Evolutionary conservation across 2,329 filamentous ascomycete species (phyloP), one percentile per base, ranked within the genome.

Genomic region (Acarospora socialis): DNA sequence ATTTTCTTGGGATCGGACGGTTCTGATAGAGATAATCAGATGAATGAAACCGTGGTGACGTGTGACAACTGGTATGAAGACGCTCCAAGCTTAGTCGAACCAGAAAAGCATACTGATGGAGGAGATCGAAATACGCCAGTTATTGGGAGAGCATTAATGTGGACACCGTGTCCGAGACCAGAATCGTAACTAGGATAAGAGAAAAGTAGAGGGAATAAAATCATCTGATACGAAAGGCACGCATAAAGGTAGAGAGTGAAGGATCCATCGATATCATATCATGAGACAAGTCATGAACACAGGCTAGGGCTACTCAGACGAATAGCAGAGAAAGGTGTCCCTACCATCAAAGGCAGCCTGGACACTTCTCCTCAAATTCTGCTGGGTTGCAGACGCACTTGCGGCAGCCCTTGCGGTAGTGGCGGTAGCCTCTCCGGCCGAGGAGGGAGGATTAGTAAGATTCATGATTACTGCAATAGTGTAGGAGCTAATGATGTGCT

Each of bases 281-380:
- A 16, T 5, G 28, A n/a, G n/a, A 16, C 17, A n/a, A 18, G 12
- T 31, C 14, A 42, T 21, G 23, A 38, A 22, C 27, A 34, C 29
- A 34, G 39, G 36, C 28, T 31, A 34, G 23, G 36, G 22, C 38
- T 37, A 32, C 32, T 39, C 16, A 31, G 27, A 36, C 30, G 33
- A 17, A 14, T 7, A n/a, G 10, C 8, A 33, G 35, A 9, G 25
- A 41, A 28, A 30, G 30, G 24, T 19, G 28, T 20, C 49, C 52
- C 58, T 59, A 63, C 59, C 59, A 50, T 62, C 59, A 43, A 59
- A 55, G 45, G 52, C 49, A 40, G 54, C 50, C 48, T 60, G 57
- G 33, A 59, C 48, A 40, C 46, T 55, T 46, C 57, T 54, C 48
- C 60, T 61, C 41, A 56, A 45, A 36, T 47, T 50, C 41, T 16